phyloP scores from a whole-genome alignment of 2,329 filamentous ascomycete genomes.

The Leptodontidium sp. region DNA sequence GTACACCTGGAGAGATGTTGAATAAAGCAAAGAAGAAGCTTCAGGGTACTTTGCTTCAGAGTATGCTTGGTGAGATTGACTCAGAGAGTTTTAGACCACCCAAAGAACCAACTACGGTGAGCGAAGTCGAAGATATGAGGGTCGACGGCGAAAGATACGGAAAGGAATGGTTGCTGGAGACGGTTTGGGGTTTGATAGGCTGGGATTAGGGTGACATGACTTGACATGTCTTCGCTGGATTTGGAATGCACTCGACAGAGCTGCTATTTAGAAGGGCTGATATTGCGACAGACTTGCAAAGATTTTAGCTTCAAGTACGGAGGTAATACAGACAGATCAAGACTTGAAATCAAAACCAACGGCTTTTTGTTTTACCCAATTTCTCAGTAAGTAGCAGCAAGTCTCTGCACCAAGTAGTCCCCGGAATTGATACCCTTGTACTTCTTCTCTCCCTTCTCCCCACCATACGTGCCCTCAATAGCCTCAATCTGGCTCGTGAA shows the following conservation, averaged over 20 bases:
- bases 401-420: constrained; percentile 80
- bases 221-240: neutral
- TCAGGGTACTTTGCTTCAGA: constrained; percentile 40
- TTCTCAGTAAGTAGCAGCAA: constrained; percentile 72
- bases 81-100: constrained; percentile 36
- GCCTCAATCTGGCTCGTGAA: constrained; percentile 69
- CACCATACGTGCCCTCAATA: constrained; percentile 68
- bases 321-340: neutral
- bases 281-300: neutral
- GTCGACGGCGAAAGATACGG: constrained; percentile 15
- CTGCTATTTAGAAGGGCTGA: constrained; percentile 3
- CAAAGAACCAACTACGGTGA: constrained; percentile 24
- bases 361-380: neutral
- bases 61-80: constrained; percentile 34
- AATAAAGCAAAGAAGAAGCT: constrained; percentile 34
- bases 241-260: neutral
- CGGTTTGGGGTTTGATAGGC: constrained; percentile 31
- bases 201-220: constrained; percentile 30
- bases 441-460: constrained; percentile 73
- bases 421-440: constrained; percentile 81
- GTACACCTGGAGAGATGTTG: constrained; percentile 27
- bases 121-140: neutral
- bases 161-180: constrained; percentile 29
- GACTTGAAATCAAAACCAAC: neutral
- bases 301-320: neutral